Evolutionary conservation across 176 grass and related monocot species (phyloP).

Genomic region (Lolium multiflorum): DNA sequence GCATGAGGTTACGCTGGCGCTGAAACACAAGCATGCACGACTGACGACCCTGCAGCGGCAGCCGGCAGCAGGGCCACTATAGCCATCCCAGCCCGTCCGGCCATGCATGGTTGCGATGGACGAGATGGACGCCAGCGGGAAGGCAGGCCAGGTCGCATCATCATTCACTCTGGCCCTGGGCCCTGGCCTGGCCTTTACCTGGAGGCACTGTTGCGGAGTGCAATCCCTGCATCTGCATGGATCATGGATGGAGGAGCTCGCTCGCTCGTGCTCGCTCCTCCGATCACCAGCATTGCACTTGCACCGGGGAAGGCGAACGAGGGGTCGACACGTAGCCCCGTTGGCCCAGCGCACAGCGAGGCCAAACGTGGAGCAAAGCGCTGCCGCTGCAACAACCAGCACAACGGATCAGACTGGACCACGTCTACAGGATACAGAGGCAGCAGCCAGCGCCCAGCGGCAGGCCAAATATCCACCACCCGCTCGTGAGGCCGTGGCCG

Average conservation of each 20-base stretch:
- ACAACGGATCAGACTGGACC: conserved; percentile 57
- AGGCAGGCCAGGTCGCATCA: conserved; percentile 48
- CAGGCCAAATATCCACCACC: conserved; percentile 21
- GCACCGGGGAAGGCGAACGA: not conserved
- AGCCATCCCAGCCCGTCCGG: conserved; percentile 14
- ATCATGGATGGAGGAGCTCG: not conserved
- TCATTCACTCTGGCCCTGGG: not conserved
- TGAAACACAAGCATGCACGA: not conserved
- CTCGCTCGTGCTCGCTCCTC: not conserved
- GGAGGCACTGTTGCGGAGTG: conserved; percentile 48
- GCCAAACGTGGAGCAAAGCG: conserved; percentile 22
- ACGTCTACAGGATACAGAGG: not conserved
- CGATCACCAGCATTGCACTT: not conserved
- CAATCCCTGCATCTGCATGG: conserved; percentile 6
- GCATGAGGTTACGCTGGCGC: conserved; percentile 10
- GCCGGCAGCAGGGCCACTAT: not conserved
- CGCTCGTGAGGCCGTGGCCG: not conserved
- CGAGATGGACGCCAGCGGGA: conserved; percentile 25
- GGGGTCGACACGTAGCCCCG: conserved; percentile 27
- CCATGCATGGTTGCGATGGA: conserved; percentile 14
- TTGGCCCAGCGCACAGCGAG: conserved; percentile 37
- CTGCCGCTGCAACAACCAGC: conserved; percentile 46
- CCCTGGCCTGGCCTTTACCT: not conserved
- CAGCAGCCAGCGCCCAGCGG: not conserved
- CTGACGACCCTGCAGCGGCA: conserved; percentile 36